Conservation (phyloP, 371 early-diverging fungal genomes). For the Mortierella polycephala region DNA sequence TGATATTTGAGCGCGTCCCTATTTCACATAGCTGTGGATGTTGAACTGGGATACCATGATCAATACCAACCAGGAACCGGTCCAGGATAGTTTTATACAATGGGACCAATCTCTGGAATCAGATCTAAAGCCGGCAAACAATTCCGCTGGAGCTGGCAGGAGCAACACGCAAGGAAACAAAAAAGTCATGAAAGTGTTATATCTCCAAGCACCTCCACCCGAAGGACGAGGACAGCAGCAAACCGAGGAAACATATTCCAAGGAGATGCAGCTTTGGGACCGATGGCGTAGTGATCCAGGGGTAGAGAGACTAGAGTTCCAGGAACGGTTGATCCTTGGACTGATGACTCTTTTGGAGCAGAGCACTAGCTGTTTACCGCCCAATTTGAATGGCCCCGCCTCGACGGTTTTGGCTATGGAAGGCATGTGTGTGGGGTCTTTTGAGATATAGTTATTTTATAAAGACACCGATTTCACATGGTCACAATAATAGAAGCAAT, state of each 20-base stretch:
- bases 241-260: background rate
- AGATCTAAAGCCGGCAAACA: constrained; percentile 7
- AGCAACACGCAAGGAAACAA: constrained; percentile 11
- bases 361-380: constrained; percentile 36
- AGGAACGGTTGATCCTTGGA: constrained; percentile 32
- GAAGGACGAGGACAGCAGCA: too few species aligned
- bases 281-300: constrained; percentile 47
- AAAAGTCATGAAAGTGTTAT: constrained; percentile 48
- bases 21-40: constrained; percentile 47
- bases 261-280: constrained; percentile 41
- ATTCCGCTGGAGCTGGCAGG: background rate
- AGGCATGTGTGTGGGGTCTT: constrained; percentile 34
- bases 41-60: constrained; percentile 51
- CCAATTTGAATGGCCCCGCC: constrained; percentile 21
- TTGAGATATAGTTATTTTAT: constrained; percentile 31
- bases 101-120: constrained; percentile 34
- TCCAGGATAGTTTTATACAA: constrained; percentile 10
- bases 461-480: too few species aligned
- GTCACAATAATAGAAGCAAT: too few species aligned
- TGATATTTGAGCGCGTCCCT: too few species aligned
- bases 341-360: constrained; percentile 31
- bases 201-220: constrained; percentile 21
- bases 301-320: constrained; percentile 43
- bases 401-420: constrained; percentile 41
- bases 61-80: constrained; percentile 29